Conservation (phyloP, 2,329 filamentous ascomycete species). For the Pestalotiopsis fici region DNA sequence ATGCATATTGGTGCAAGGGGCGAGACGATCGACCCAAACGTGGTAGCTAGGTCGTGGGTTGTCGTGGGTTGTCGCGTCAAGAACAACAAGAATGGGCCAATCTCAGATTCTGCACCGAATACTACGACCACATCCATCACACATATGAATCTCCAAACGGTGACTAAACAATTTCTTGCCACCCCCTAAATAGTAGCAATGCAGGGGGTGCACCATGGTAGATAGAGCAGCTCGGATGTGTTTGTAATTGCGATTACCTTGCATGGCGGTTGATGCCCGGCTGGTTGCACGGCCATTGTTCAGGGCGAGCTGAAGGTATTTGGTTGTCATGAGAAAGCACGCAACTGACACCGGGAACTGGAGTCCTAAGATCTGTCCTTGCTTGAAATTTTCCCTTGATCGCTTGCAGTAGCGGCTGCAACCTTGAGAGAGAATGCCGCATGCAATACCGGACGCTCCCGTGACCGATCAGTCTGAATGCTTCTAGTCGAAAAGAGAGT, state of each 20-base stretch:
- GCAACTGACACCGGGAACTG: no score
- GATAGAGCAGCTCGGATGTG: not conserved
- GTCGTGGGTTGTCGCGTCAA: not conserved
- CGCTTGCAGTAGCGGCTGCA: constrained; percentile 10
- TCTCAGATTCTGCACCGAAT: not conserved
- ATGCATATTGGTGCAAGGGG: not conserved
- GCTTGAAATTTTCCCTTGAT: not conserved
- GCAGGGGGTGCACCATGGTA: not conserved
- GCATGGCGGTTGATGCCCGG: not conserved
- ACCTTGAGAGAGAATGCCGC: not conserved
- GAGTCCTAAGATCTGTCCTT: no score
- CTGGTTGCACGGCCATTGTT: not conserved
- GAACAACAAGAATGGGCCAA: not conserved
- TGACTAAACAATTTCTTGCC: not conserved
- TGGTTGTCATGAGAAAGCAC: not conserved
- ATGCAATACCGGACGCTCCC: constrained; percentile 6
- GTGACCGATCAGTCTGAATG: not conserved
- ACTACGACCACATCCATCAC: not conserved
- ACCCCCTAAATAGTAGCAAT: no score
- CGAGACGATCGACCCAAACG: not conserved
- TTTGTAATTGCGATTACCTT: not conserved
- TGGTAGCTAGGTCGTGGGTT: not conserved
- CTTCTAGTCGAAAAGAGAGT: not conserved
- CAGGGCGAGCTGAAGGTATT: not conserved
- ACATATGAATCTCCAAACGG: not conserved